phyloP scores from a whole-genome alignment of 2,329 filamentous ascomycete species.

The Hypoxylon sp. region DNA sequence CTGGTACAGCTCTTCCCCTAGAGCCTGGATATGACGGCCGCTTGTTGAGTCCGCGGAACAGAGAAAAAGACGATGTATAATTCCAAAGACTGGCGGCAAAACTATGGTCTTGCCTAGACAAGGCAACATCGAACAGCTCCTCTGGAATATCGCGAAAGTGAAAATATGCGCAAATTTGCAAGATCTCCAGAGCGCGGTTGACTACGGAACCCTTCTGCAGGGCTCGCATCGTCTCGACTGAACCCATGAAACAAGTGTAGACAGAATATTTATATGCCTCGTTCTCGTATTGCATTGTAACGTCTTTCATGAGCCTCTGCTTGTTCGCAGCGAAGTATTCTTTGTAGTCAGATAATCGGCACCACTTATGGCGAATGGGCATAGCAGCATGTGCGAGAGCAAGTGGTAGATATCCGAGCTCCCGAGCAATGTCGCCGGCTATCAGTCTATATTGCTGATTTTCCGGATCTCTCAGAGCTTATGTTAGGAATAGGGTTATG shows the following conservation, averaged over 20 bases:
- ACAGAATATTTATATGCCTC: background rate
- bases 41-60: background rate
- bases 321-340: background rate
- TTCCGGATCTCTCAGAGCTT: background rate
- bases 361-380: background rate
- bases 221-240: background rate
- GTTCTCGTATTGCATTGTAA: background rate
- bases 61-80: background rate
- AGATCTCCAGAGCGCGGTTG: background rate
- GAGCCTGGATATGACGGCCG: background rate
- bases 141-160: background rate
- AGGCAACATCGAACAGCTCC: background rate
- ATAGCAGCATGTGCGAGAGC: background rate
- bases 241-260: background rate
- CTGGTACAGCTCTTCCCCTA: no score
- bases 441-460: background rate
- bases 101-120: background rate
- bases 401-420: background rate
- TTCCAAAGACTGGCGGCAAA: background rate
- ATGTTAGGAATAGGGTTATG: background rate
- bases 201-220: background rate
- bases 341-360: background rate
- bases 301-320: background rate
- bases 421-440: background rate
- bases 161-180: slow-evolving; percentile 1